Conservation (phyloP, 768 basidiomycete genomes). For the Gymnopilus junonius region DNA sequence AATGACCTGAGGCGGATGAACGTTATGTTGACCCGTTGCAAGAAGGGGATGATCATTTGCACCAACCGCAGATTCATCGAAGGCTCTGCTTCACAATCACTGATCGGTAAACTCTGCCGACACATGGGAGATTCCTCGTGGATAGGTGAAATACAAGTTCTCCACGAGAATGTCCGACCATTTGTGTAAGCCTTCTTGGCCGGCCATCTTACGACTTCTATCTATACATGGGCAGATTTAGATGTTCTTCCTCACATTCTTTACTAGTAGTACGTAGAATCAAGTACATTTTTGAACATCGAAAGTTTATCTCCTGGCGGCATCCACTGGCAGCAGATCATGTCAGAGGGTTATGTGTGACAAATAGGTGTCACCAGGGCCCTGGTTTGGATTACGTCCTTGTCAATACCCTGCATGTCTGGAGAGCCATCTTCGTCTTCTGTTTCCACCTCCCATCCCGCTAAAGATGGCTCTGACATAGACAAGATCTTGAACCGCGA, state of each 20-base stretch:
- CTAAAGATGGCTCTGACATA: conserved; percentile 57
- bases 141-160: neutral
- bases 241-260: too few species aligned
- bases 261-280: too few species aligned
- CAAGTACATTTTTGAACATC: too few species aligned
- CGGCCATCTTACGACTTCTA: too few species aligned
- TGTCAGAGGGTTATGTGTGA: neutral
- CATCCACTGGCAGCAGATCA: neutral
- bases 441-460: conserved; percentile 13
- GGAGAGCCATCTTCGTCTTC: conserved; percentile 15
- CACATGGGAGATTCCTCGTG: conserved; percentile 19
- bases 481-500: conserved; percentile 81
- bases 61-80: conserved; percentile 57
- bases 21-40: conserved; percentile 78
- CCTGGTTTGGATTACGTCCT: neutral
- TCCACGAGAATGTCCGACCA: neutral
- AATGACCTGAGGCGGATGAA: conserved; percentile 62
- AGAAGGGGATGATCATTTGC: conserved; percentile 68
- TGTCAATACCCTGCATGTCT: conserved; percentile 7
- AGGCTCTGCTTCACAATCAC: conserved; percentile 32
- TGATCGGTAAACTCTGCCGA: conserved; percentile 37
- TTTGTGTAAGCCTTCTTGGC: neutral
- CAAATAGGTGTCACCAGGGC: neutral
- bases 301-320: too few species aligned
- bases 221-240: too few species aligned